Base-by-base conservation (phyloP, 2,329 filamentous ascomycete species). In the Penicillium italicum region DNA sequence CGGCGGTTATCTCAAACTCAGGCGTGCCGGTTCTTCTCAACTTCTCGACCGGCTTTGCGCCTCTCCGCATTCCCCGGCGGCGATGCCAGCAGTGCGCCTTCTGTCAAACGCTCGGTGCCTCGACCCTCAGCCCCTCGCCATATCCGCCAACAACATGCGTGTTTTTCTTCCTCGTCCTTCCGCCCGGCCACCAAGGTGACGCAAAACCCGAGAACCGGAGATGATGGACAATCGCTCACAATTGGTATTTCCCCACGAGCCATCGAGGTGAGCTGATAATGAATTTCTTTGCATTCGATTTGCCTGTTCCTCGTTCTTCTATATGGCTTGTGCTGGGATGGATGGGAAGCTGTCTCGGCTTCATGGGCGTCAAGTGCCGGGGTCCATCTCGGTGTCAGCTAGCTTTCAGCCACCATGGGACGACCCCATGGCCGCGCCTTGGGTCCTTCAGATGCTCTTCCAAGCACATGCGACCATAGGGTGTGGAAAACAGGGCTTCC, bases 181-280 rank as follows among this genome's bases (percentile, higher is more conserved):
- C 66, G 53, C 40, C 63, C 59, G 42, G 76, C 74, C 48, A 76
- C 75, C 16, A 77, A 81, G 53, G 74, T 79, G 16, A 60, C 71
- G 41, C 69, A 74, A 55, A 96, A 97, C 70, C 89, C 91, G 0
- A 85, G 87, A 63, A 82, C 81, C 53, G 90, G 94, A 70, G 90
- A 95, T 31, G 85, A 92, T 53, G 93, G 93, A 26, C 87, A 90
- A n/a, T 83, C 87, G 20, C 91, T 96, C 86, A 78, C 79, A 64
- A 81, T 99, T 24, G 87, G 88, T 51, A 96, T 97, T 59, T 95
- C 91, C 0, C 82, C 89, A 2, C 84, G 92, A 46, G 93, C 93
- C 38, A 87, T 89, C 40, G 84, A 89, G 76, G 89, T 91, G 80
- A 47, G 79, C 70, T 57, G 10, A 61, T 48, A 42, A 44, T 51